Evolutionary conservation across 1,284 basidiomycete genomes (phyloP), one percentile per base, ranked within the genome.

Genomic region (Mycena sp.): DNA sequence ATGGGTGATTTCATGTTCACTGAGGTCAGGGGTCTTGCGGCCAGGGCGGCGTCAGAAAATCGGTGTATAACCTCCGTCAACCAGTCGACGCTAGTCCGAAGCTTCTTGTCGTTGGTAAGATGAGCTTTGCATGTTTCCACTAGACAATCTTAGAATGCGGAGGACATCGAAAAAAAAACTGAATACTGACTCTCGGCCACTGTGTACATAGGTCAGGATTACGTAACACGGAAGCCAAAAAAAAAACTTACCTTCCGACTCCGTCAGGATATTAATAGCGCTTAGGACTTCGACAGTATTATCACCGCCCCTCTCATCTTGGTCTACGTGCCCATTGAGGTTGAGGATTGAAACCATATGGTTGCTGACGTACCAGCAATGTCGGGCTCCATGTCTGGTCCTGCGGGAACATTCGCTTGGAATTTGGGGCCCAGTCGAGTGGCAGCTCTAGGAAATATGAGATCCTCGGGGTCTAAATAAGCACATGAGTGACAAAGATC

Each of bases 381-480:
- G 44, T 77, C 73, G 57, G 74, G 74, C 59, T 84, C 83, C 23
- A 79, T 75, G 65, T 84, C 82, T 40, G 85, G 83, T 3, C 81
- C 78, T 40, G 78, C 70, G 25, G 88, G 84, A 2, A 89, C 82
- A 53, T 71, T 82, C 9, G 89, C 92, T 74, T 98, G 96, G 74
- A 87, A 98, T 73, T 94, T 96, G 52, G 89, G 85, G 4, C 96
- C 96, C 25, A 94, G 84, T 17, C 96, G 89, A 16, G 94, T 96
- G 2, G 93, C 92, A 7, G 93, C 89, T 50, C 94, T 90, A 60
- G 96, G 95, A 77, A 96, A 98, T 74, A 98, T 97, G 59, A 94
- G 87, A 80, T 98, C 96, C 76, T 98, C 94, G 37, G 93, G 88
- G 82, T 98, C 95, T 91, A 65, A 40, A 56, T 43, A 65, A 56